phyloP scores from a whole-genome alignment of 805 yeast genomes.

The Starmerella asiatica region DNA sequence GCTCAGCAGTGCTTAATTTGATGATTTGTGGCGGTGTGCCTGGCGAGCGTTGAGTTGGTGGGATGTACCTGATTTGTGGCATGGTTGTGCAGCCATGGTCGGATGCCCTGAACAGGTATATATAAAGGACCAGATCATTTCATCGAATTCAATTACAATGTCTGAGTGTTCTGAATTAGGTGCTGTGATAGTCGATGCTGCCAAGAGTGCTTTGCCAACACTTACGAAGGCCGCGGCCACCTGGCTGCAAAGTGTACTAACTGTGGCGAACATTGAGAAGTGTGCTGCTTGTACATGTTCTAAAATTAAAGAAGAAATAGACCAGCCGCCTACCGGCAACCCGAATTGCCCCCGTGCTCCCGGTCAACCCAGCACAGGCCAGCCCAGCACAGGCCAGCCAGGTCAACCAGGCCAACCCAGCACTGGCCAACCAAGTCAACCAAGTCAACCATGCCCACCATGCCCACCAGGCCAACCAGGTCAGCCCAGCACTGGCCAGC shows the following conservation, averaged over 20 bases:
- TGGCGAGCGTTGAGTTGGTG: too few relatives aligned
- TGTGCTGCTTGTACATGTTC: conserved; percentile 1
- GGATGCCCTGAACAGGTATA: too few relatives aligned
- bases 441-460: background rate
- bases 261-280: conserved; percentile 5
- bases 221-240: conserved; percentile 1
- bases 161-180: background rate
- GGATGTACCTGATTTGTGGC: too few relatives aligned
- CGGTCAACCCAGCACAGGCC: too few relatives aligned
- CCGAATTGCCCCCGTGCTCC: too few relatives aligned
- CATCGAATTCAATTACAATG: background rate
- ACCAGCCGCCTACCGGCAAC: background rate
- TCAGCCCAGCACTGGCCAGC: too few relatives aligned
- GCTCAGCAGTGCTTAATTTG: too few relatives aligned
- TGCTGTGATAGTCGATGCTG: background rate
- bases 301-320: background rate
- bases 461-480: background rate
- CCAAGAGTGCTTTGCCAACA: background rate
- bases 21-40: too few relatives aligned
- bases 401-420: too few relatives aligned
- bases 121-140: too few relatives aligned
- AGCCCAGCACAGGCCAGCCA: too few relatives aligned
- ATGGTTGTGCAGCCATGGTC: too few relatives aligned
- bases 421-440: background rate
- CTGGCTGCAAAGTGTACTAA: conserved; percentile 2